Conservation (phyloP, 2,329 filamentous ascomycete species). For the Fusarium illudens region DNA sequence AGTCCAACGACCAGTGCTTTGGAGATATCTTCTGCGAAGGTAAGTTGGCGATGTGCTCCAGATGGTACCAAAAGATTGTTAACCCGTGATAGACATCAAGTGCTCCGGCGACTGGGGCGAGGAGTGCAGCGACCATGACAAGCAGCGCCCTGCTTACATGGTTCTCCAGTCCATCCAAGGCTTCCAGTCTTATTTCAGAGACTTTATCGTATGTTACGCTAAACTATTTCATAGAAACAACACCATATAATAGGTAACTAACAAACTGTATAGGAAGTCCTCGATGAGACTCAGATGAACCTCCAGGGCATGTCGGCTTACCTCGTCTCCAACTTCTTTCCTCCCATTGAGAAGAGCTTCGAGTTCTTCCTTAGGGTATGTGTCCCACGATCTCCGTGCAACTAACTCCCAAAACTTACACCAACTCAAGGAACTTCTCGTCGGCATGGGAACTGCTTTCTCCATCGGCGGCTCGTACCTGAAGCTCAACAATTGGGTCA, state of each 20-base stretch:
- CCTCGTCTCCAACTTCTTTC: not conserved
- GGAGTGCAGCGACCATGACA: not conserved
- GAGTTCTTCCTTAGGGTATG: not conserved
- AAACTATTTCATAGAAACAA: not conserved
- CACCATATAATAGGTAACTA: not conserved
- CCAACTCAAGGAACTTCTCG: not conserved
- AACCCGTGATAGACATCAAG: not conserved
- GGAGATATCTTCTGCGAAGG: not conserved
- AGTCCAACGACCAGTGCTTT: not conserved
- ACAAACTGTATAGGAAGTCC: not conserved
- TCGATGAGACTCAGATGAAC: slow-evolving; percentile 4
- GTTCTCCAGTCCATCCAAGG: not conserved
- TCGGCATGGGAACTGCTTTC: slow-evolving; percentile 1
- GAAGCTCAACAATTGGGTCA: not conserved
- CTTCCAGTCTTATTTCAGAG: not conserved
- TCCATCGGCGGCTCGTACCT: not conserved
- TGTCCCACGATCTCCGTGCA: too few species aligned
- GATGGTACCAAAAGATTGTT: not conserved
- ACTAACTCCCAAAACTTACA: too few species aligned
- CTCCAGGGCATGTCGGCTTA: not conserved
- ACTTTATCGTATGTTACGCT: not conserved
- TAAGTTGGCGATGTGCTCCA: not conserved
- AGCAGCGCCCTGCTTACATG: not conserved
- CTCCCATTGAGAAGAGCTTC: not conserved
- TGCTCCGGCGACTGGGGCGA: slow-evolving; percentile 3